These are phyloP conservation scores for Taphrina deformans DNA, from an alignment of 1,139 yeast genomes.

Conservation along the genomic window DNA sequence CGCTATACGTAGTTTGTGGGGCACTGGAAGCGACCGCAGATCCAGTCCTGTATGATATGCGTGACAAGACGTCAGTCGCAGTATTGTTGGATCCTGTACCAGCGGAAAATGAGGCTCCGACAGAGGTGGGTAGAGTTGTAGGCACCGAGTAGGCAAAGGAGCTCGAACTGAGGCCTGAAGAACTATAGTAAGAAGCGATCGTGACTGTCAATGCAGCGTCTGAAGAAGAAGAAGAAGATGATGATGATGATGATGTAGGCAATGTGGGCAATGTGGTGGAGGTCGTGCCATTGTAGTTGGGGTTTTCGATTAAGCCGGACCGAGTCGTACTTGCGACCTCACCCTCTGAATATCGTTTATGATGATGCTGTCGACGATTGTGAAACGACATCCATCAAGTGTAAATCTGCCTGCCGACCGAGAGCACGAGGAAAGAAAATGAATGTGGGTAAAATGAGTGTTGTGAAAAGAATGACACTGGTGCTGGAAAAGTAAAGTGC, in stretches of 20 bases:
- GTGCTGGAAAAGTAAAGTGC: not conserved
- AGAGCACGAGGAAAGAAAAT: not conserved
- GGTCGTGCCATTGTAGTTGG: no score
- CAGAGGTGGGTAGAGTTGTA: not conserved
- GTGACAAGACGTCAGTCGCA: not conserved
- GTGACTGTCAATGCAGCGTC: not conserved
- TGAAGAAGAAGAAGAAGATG: not conserved
- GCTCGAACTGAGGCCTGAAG: not conserved
- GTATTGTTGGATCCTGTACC: not conserved
- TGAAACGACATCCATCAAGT: not conserved
- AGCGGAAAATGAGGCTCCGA: not conserved
- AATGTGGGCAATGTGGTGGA: no score
- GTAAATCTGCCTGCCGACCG: not conserved
- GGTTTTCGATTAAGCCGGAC: no score
- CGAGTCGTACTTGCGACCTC: not conserved
- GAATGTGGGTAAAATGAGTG: not conserved
- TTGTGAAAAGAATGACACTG: not conserved
- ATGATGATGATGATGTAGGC: no score
- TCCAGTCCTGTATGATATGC: not conserved
- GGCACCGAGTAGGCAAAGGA: not conserved
- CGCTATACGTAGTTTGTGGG: no score
- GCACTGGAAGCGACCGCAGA: not conserved
- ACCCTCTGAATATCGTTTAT: not conserved
- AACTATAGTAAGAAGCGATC: not conserved
- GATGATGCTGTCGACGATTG: not conserved